These are phyloP conservation scores for Neurospora sp. DNA, from an alignment of 495 filamentous ascomycete genomes.

Conservation along the genomic window DNA sequence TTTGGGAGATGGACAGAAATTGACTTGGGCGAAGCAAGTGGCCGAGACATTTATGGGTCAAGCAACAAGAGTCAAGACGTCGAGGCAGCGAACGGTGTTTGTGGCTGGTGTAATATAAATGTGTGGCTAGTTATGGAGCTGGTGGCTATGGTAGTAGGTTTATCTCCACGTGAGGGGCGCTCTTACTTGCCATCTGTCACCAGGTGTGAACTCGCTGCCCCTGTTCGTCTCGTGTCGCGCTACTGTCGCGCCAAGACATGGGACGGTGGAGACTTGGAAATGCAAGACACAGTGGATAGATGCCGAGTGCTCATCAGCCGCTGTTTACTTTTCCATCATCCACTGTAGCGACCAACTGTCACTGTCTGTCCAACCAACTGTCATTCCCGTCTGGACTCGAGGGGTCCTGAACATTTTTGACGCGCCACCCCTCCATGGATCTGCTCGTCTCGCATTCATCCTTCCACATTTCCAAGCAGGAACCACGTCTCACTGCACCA, in stretches of 20 bases:
- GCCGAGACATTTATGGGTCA: neutral
- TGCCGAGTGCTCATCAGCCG: neutral
- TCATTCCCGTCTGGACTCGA: neutral
- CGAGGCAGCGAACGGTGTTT: neutral
- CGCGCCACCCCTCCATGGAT: neutral
- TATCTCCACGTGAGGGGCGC: neutral
- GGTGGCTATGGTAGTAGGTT: neutral
- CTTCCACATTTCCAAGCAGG: slow-evolving; percentile 1
- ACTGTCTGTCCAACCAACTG: neutral
- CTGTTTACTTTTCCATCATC: neutral
- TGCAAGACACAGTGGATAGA: neutral
- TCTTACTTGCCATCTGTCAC: neutral
- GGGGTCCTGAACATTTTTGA: neutral
- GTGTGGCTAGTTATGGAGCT: neutral
- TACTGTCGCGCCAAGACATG: slow-evolving; percentile 3
- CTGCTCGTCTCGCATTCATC: neutral
- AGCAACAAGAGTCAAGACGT: neutral
- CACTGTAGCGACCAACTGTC: neutral
- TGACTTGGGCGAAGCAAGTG: neutral
- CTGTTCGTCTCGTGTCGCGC: neutral
- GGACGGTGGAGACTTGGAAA: neutral
- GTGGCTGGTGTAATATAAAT: neutral
- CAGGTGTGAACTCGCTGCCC: neutral
- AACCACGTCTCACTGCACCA: neutral
- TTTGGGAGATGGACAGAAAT: neutral